Evolutionary conservation across 2,329 filamentous ascomycete species (phyloP).

Genomic region (Hypocrella siamensis): DNA sequence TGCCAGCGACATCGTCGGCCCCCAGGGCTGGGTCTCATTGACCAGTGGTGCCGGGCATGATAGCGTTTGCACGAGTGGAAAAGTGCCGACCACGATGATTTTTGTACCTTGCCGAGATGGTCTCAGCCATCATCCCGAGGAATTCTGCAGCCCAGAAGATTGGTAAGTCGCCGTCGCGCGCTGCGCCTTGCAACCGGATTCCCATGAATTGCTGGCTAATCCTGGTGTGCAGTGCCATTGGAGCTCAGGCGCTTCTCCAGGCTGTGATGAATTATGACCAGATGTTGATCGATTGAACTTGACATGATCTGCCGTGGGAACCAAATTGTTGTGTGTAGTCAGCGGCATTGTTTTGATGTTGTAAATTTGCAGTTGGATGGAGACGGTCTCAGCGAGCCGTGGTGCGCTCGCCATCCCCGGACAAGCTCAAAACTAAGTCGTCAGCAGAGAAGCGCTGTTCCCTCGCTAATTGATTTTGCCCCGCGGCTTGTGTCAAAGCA

Average conservation of each 20-base stretch:
- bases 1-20: slow-evolving; percentile 35
- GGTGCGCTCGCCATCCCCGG: too few species aligned
- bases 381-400: too few species aligned
- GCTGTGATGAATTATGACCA: slow-evolving; percentile 9
- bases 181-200: not conserved
- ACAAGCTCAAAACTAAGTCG: too few species aligned
- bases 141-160: slow-evolving; percentile 19
- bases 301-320: too few species aligned
- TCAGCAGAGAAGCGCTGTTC: too few species aligned
- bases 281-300: too few species aligned
- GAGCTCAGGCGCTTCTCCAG: slow-evolving; percentile 13
- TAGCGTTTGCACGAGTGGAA: slow-evolving; percentile 17
- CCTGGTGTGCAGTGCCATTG: slow-evolving; percentile 7
- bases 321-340: too few species aligned
- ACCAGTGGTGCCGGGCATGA: slow-evolving; percentile 23
- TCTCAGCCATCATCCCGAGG: slow-evolving; percentile 20
- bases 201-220: not conserved
- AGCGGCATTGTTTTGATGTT: too few species aligned
- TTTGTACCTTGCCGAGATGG: slow-evolving; percentile 20
- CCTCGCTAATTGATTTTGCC: too few species aligned
- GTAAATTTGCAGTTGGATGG: too few species aligned
- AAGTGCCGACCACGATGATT: slow-evolving; percentile 21
- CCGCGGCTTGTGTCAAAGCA: too few species aligned
- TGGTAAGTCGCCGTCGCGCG: too few species aligned
- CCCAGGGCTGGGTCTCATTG: slow-evolving; percentile 18